Evolutionary conservation across 306 rosid species (phyloP), one percentile per base, ranked within the genome.

Genomic region (Urtica urens): DNA sequence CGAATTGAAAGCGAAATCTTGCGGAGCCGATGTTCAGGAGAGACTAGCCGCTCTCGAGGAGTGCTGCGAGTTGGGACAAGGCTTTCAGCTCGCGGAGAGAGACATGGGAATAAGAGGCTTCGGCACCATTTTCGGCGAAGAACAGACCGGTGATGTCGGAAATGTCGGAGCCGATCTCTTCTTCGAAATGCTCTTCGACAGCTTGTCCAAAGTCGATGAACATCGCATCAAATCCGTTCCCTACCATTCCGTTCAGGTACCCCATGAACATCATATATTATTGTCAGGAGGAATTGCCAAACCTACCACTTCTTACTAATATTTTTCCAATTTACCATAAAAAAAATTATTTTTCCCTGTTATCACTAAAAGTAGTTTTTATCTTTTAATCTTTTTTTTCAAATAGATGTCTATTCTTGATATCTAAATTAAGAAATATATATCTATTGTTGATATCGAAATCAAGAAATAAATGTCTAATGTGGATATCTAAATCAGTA

Each of bases 31-130:
- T 72, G 30, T 51, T 45, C 50, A 90, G 97, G 97, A 84, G 61
- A 77, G 95, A 74, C 97, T 90, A 51, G 72, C 71, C 2, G 95
- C 97, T 48, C 93, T 90, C 51, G 95, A 84, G 70, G 95, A 90
- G 64, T 90, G 87, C 55, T 74, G 90, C 41, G 84, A 84, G 62
- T 95, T 90, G 62, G 97, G 97, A 61, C 95, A 81, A 77, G 97
- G 97, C 53, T 90, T 90, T 58, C 93, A 84, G 71, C 90, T 90
- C 56, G 95, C 95, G 3, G 97, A 90, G 78, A 81, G 72, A 69
- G 97, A 90, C 60, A 90, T 90, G 97, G 87, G 95, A 33, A 90
- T 90, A 48, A 70, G 97, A 74, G 97, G 97, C 45, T 90, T 84
- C 64, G 95, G 97, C 55, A 79, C 86, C 67, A 84, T 90, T 49